Base-by-base conservation (phyloP, 768 basidiomycete genomes). In the Amanita rubescens region DNA sequence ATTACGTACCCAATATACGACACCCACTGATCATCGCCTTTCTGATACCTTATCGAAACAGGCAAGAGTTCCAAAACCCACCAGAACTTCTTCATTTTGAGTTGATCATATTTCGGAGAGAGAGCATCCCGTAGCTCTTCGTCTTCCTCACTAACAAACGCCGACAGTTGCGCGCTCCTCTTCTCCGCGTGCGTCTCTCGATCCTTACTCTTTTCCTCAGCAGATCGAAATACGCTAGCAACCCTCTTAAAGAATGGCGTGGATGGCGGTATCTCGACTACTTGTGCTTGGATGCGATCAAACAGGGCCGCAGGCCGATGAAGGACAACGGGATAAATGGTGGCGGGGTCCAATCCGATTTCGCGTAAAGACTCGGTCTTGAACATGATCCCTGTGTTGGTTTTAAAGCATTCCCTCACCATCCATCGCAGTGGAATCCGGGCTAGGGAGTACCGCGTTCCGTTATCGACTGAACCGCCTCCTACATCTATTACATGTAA, bases 21-120 rank as follows among this genome's bases (percentile, higher is more conserved):
- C 3, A 63, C 64, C 75, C 74, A 76, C 32, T 61, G 45, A 50
- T 70, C 66, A 54, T 75, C 65, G 5, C 62, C 61, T 43, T 56
- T 64, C 58, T 76, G 75, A 55, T 69, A 74, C 50, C 69, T 63
- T 52, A 72, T 62, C 15, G 63, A 63, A 51, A 78, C 41, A 3
- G 80, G 82, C 14, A 81, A 39, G 8, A 78, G 5, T 63, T 91
- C 89, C 37, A 90, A 68, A 32, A 80, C 49, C 89, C 88, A 90
- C 88, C 89, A 90, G 0, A 22, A 39, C 44, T 58, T 68, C 27
- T 65, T 58, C 1, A 78, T 45, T 37, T 58, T 57, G 22, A 90
- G 70, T 61, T 85, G 77, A 61, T 90, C 87, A 57, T 82, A 84
- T 1, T 71, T 64, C 0, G 77, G 80, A 27, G 72, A 69, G 11